Conservation (phyloP, 2,329 filamentous ascomycete species). For the Xylaria polymorpha region DNA sequence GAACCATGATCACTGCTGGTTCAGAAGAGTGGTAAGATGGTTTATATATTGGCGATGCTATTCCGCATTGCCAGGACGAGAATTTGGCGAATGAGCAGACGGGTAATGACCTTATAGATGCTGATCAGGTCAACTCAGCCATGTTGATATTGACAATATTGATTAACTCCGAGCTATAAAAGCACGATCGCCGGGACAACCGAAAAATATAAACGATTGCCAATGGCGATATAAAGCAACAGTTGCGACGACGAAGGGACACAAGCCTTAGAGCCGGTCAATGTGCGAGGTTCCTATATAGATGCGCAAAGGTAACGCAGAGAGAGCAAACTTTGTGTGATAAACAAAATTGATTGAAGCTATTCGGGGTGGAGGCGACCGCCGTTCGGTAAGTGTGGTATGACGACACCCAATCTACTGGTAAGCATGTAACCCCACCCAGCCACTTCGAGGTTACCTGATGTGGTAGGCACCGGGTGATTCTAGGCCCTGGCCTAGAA, state of each 20-base stretch:
- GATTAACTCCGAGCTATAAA: background rate
- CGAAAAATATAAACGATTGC: background rate
- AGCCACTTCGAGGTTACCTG: background rate
- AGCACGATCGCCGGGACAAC: conserved; percentile 18
- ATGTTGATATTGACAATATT: conserved; percentile 25
- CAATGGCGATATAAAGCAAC: background rate
- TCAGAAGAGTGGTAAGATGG: background rate
- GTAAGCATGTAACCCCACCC: conserved; percentile 1
- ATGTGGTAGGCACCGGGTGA: background rate
- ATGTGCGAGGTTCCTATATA: background rate
- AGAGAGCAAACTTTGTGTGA: background rate
- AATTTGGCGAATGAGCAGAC: background rate
- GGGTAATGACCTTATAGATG: conserved; percentile 3
- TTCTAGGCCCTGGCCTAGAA: background rate
- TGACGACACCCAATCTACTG: conserved; percentile 22
- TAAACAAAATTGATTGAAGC: conserved; percentile 12
- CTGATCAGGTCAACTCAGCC: conserved; percentile 22
- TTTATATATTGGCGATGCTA: background rate
- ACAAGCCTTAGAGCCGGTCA: too few species aligned
- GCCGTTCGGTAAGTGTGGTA: conserved; percentile 5
- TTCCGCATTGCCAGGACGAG: background rate
- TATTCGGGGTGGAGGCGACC: background rate
- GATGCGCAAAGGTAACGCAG: background rate
- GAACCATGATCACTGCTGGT: conserved; percentile 39
- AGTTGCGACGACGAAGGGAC: background rate